Base-by-base conservation (phyloP, 768 basidiomycete genomes). In the Serendipita sp. region DNA sequence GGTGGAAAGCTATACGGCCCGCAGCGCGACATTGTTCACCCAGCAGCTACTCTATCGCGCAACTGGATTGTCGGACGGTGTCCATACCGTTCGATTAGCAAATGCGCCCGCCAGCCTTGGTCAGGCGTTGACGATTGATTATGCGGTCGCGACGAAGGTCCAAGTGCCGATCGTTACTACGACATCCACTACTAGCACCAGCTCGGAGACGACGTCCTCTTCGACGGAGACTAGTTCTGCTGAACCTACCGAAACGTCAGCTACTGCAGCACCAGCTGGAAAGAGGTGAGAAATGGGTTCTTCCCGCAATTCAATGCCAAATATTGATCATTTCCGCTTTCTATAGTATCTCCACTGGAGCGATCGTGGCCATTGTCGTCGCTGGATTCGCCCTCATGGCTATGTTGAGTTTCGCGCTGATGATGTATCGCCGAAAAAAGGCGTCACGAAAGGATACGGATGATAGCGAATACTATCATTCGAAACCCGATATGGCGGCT, bases 381-480 rank as follows among this genome's bases (percentile, higher is more conserved):
- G 56, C 23, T 10, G 34, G 23, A 8, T n/a, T 60, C 10, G 56
- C 56, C 23, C 56, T 60, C 35, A 16, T 60, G 16, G 56, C 56
- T 10, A 32, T 60, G 56, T n/a, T 60, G 23, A 60, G 56, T 35
- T 60, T 60, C 35, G 56, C 56, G 4, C n/a, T 60, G 28, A 60
- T 60, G 56, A 60, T 60, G 56, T 60, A 32, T 38, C 56, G 56
- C 35, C 56, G 56, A n/a, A 11, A 28, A 32, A 60, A 36, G n/a
- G 16, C 5, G 7, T 23, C 18, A 7, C 48, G 48, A 18, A 60
- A 60, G 35, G 34, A 36, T 32, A 10, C 16, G 7, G 56, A 4
- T 60, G 56, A 60, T 16, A 36, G 11, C 8, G 48, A 51, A 7
- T 41, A 41, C 13, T 41, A 41, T 41, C 5, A 5, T 5, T 41